phyloP scores from a whole-genome alignment of 2,329 filamentous ascomycete genomes.

The Fusarium burgessii region DNA sequence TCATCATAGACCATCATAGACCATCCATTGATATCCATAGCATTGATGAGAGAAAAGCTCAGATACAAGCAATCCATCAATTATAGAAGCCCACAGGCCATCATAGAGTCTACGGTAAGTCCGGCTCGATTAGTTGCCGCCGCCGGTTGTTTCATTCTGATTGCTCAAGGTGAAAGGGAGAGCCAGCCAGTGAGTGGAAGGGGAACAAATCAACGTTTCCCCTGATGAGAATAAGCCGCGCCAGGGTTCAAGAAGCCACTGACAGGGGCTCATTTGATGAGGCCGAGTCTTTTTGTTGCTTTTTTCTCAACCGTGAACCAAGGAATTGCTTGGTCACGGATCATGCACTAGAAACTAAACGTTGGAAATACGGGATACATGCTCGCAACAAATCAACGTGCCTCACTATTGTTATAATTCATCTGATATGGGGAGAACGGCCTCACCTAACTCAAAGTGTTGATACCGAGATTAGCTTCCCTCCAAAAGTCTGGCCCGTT shows the following conservation, averaged over 20 bases:
- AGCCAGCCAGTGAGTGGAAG: conserved; percentile 26
- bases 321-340: conserved; percentile 6
- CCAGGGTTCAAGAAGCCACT: conserved; percentile 23
- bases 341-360: conserved; percentile 3
- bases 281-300: conserved; percentile 21
- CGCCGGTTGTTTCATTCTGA: conserved; percentile 42
- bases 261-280: conserved; percentile 28
- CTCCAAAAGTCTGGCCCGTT: conserved; percentile 39
- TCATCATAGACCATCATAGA: conserved; percentile 13
- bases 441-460: conserved; percentile 40
- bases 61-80: conserved; percentile 6
- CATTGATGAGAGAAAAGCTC: conserved; percentile 19
- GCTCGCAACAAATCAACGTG: background rate
- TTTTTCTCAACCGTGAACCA: conserved; percentile 21
- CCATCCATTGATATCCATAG: background rate
- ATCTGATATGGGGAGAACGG: conserved; percentile 28
- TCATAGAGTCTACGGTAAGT: conserved; percentile 2
- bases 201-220: conserved; percentile 21
- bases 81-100: background rate
- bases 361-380: background rate
- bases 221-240: conserved; percentile 30
- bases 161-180: conserved; percentile 37
- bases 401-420: conserved; percentile 8
- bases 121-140: conserved; percentile 34
- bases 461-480: conserved; percentile 46